Evolutionary conservation across 75 land plant genomes (phyloP), one percentile per base, ranked within the genome.

Genomic region (Pinus tabuliformis): DNA sequence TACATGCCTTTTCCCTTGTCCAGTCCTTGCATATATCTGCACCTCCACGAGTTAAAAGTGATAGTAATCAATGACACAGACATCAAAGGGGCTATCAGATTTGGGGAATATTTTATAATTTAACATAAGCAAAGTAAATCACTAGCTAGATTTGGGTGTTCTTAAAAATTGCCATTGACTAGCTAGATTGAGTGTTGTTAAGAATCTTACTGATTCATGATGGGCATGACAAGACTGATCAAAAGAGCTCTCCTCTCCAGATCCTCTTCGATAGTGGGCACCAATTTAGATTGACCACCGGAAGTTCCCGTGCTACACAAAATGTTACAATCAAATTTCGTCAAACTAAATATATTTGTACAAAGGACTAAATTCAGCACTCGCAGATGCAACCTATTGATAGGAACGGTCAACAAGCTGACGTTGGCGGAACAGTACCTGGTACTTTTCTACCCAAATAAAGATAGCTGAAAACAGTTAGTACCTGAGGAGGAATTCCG

Each of bases 231-330:
- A 39, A 89, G 86, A 70, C 83, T 86, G 70, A 85, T 85, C 5
- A 89, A 56, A 22, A 77, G 83, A 20, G 83, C 79, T 20, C 85
- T 75, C 2, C 91, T 79, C 71, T 89, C 88, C 26, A 86, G 80
- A 65, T 89, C 88, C 72, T 89, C 88, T 15, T 83, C 81, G 16
- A 86, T 89, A 1, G 91, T 78, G 16, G 95, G 95, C 83, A 93
- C 83, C 80, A 93, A 52, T 83, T 91, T 93, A 3, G 81, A 80
- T 82, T 88, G 84, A 64, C 93, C 95, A 18, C 66, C 91, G 8
- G 93, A 93, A 3, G 95, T 93, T 58, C 95, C 95, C 4, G 93
- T 90, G 77, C 95, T 93, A 88, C 57, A 75, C 70, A 79, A 62
- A 15, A 59, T 59, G 5, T 18, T 1, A n/a, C 61, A 0, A 6